phyloP scores from a whole-genome alignment of 805 yeast genomes.

The Cyberlindnera nakhonratchasimensis region DNA sequence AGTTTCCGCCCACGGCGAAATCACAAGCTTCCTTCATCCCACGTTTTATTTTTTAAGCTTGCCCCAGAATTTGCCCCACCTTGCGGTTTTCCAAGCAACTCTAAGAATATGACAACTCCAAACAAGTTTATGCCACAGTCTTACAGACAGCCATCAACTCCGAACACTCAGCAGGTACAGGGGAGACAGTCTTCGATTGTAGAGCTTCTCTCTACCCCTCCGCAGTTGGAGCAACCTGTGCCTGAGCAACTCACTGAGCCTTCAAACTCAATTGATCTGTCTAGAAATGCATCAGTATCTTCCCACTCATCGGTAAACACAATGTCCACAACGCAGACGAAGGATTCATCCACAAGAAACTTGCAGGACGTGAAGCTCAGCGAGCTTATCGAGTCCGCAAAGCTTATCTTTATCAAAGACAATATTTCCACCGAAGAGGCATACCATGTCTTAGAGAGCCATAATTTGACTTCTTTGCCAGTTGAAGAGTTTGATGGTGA shows the following conservation, averaged over 20 bases:
- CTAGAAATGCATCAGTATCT: constrained; percentile 29
- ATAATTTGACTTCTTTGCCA: constrained; percentile 84
- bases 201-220: constrained; percentile 73
- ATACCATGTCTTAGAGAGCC: constrained; percentile 66
- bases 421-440: constrained; percentile 80
- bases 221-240: constrained; percentile 43
- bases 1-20: not conserved
- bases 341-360: constrained; percentile 43
- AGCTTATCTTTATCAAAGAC: constrained; percentile 66
- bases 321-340: constrained; percentile 29
- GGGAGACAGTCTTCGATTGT: constrained; percentile 66
- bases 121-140: constrained; percentile 34
- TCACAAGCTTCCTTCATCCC: not conserved
- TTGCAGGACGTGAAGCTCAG: constrained; percentile 73
- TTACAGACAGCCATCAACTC: constrained; percentile 30
- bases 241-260: constrained; percentile 11
- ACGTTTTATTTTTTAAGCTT: not conserved
- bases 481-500: constrained; percentile 56
- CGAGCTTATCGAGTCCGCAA: constrained; percentile 75
- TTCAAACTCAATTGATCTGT: constrained; percentile 13
- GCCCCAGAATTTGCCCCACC: constrained; percentile 10
- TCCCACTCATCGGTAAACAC: constrained; percentile 64
- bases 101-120: constrained; percentile 7
- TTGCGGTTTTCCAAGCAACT: too few relatives aligned
- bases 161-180: constrained; percentile 17